Conservation (phyloP, 2,329 filamentous ascomycete genomes). For the Fusarium sublunatum region DNA sequence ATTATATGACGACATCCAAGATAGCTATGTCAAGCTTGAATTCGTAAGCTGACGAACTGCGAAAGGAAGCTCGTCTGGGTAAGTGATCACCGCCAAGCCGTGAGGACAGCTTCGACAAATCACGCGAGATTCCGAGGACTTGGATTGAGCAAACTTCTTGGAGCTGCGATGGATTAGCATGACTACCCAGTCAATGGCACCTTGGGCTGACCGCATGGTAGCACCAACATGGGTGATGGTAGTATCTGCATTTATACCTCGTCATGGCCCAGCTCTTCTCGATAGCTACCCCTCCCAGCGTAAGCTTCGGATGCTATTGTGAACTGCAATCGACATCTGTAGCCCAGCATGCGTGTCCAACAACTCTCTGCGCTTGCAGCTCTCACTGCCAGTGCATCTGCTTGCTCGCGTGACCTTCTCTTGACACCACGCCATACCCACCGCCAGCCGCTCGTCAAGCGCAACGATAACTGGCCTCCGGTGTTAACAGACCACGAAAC, state of each 20-base stretch:
- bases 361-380: constrained; percentile 35
- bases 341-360: constrained; percentile 29
- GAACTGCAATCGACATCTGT: not conserved
- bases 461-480: constrained; percentile 52
- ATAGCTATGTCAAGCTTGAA: constrained; percentile 24
- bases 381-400: constrained; percentile 40
- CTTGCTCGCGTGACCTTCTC: constrained; percentile 48
- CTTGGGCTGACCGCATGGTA: constrained; percentile 26
- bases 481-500: constrained; percentile 51
- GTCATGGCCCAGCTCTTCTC: constrained; percentile 7
- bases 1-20: constrained; percentile 39
- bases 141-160: constrained; percentile 18
- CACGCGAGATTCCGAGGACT: constrained; percentile 2
- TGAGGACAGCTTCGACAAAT: constrained; percentile 27
- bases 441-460: constrained; percentile 48
- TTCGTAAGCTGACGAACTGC: constrained; percentile 34
- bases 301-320: not conserved
- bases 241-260: constrained; percentile 37
- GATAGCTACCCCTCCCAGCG: not conserved
- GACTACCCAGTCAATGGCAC: constrained; percentile 17
- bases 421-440: constrained; percentile 47
- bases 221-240: not conserved
- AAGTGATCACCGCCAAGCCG: constrained; percentile 1
- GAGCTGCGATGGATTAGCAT: constrained; percentile 11
- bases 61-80: constrained; percentile 22